phyloP scores from a whole-genome alignment of 495 filamentous ascomycete genomes.

The Xylaria intraflava region DNA sequence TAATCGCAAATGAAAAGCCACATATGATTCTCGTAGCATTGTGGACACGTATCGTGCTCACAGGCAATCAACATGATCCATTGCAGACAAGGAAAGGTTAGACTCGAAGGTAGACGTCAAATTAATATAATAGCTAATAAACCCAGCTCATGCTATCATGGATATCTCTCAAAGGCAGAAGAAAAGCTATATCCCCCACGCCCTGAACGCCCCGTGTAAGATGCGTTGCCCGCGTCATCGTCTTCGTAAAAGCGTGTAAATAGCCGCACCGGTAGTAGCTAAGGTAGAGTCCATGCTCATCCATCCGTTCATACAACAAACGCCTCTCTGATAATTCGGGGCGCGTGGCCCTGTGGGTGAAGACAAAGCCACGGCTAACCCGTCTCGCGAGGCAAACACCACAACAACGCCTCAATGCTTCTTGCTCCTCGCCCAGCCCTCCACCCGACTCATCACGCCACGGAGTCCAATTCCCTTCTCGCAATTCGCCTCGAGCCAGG shows the following conservation, averaged over 20 bases:
- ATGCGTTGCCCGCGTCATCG: conserved; percentile 4
- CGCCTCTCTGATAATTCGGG: too few relatives aligned
- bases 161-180: conserved; percentile 10
- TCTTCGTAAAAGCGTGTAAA: neutral
- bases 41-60: neutral
- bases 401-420: conserved; percentile 9
- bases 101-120: neutral
- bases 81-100: neutral
- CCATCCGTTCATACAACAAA: too few relatives aligned
- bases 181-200: neutral
- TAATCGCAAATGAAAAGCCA: neutral
- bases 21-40: neutral
- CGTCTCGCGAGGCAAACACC: neutral
- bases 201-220: neutral
- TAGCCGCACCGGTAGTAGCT: too few relatives aligned
- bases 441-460: conserved; percentile 59
- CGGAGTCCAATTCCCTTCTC: conserved; percentile 78
- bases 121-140: neutral
- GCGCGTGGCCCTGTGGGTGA: too few relatives aligned
- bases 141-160: neutral
- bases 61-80: too few relatives aligned
- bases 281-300: too few relatives aligned
- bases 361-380: too few relatives aligned
- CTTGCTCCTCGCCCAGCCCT: conserved; percentile 42
- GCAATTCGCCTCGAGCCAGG: conserved; percentile 69